Conservation (phyloP, 2,329 filamentous ascomycete genomes). For the Colletotrichum aenigma region DNA sequence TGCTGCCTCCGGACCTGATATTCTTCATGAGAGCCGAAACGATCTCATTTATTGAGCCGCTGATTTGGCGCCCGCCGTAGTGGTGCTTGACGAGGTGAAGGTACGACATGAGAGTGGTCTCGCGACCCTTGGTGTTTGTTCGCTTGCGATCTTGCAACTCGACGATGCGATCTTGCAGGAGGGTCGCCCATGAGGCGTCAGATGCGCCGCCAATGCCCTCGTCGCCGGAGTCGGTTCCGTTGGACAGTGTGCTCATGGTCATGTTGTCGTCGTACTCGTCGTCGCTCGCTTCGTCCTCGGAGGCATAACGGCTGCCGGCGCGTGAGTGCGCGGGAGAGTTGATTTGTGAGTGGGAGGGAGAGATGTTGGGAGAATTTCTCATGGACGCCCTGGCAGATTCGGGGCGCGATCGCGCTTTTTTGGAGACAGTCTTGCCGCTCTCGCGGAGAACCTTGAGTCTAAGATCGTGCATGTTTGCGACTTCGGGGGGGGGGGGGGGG, state of each 20-base stretch:
- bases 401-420: conserved; percentile 65
- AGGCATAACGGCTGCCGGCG: conserved; percentile 64
- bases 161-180: conserved; percentile 69
- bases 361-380: conserved; percentile 60
- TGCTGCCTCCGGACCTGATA: conserved; percentile 70
- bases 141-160: conserved; percentile 78
- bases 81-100: conserved; percentile 70
- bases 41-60: conserved; percentile 63
- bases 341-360: conserved; percentile 60
- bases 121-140: conserved; percentile 73
- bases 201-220: conserved; percentile 59
- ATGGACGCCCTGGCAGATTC: conserved; percentile 64
- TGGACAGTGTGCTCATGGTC: conserved; percentile 46
- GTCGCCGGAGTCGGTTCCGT: conserved; percentile 53
- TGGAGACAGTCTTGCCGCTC: conserved; percentile 74
- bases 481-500: too few species aligned
- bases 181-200: conserved; percentile 63
- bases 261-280: conserved; percentile 56
- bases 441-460: conserved; percentile 72
- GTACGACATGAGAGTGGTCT: conserved; percentile 66
- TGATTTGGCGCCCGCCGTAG: conserved; percentile 68
- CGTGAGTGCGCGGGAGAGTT: conserved; percentile 65
- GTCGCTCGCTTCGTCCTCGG: conserved; percentile 66
- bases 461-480: conserved; percentile 61
- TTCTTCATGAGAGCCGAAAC: conserved; percentile 70